These are phyloP conservation scores for Suhomyces maxii DNA, from an alignment of 1,139 yeast species.

Conservation along the genomic window DNA sequence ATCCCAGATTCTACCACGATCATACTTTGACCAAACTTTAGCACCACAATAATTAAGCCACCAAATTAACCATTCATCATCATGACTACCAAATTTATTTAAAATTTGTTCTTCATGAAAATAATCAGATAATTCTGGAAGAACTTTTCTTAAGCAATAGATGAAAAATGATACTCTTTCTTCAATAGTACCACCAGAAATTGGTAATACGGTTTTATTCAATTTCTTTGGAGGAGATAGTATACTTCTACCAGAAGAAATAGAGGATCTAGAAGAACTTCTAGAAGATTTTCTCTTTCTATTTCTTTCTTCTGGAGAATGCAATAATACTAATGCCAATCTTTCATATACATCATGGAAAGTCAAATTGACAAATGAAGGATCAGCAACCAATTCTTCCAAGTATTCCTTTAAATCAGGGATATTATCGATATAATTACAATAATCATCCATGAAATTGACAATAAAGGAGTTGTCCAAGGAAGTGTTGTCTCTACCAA, in stretches of 20 bases:
- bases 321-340: constrained; percentile 70
- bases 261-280: constrained; percentile 4
- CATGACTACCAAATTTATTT: constrained; percentile 58
- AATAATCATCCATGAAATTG: constrained; percentile 49
- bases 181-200: constrained; percentile 66
- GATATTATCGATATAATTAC: constrained; percentile 42
- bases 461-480: constrained; percentile 31
- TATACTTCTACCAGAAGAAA: constrained; percentile 5
- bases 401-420: constrained; percentile 30
- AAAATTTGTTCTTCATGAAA: constrained; percentile 81
- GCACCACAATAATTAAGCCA: constrained; percentile 95
- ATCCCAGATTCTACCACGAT: constrained; percentile 91
- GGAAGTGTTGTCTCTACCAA: constrained; percentile 38
- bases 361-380: constrained; percentile 37
- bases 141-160: constrained; percentile 56
- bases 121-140: constrained; percentile 77
- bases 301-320: constrained; percentile 54
- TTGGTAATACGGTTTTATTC: constrained; percentile 44
- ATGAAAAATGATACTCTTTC: constrained; percentile 75
- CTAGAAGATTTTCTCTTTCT: constrained; percentile 1
- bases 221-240: constrained; percentile 18
- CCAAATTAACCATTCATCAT: constrained; percentile 92
- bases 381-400: constrained; percentile 29
- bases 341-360: constrained; percentile 77
- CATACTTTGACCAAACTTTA: constrained; percentile 77